These are phyloP conservation scores for Annulohypoxylon maeteangense DNA, from an alignment of 495 filamentous ascomycete species.

Conservation along the genomic window DNA sequence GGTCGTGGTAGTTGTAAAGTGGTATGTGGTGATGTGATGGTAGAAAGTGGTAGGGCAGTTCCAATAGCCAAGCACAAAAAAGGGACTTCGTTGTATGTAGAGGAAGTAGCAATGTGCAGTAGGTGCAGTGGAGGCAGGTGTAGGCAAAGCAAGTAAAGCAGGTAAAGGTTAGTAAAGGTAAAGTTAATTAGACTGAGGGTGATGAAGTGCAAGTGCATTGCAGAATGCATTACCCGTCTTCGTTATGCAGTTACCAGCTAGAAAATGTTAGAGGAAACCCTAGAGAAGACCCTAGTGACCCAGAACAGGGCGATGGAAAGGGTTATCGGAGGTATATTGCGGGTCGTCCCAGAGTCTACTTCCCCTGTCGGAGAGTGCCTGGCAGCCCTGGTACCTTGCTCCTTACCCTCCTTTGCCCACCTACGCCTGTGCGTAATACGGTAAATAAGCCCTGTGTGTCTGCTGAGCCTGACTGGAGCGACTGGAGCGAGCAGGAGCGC, in stretches of 20 bases:
- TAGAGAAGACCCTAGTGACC: not conserved
- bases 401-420: slow-evolving; percentile 16
- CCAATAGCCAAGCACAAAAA: slow-evolving; percentile 29
- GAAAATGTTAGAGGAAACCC: not conserved
- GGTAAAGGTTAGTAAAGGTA: not conserved
- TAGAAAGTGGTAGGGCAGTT: slow-evolving; percentile 21
- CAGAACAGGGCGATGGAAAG: slow-evolving; percentile 21
- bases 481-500: slow-evolving; percentile 7
- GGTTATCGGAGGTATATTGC: slow-evolving; percentile 35
- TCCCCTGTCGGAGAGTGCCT: slow-evolving; percentile 31
- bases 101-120: slow-evolving; percentile 13
- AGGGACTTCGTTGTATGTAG: slow-evolving; percentile 4
- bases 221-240: not conserved
- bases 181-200: slow-evolving; percentile 37
- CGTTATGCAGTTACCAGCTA: slow-evolving; percentile 43
- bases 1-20: not conserved
- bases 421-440: slow-evolving; percentile 42
- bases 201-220: slow-evolving; percentile 34
- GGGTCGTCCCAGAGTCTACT: slow-evolving; percentile 34
- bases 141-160: not conserved
- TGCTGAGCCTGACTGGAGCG: not conserved
- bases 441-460: slow-evolving; percentile 14
- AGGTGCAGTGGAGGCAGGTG: slow-evolving; percentile 10
- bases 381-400: slow-evolving; percentile 25
- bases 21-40: slow-evolving; percentile 6